Evolutionary conservation across 73 alveolate species (phyloP), one percentile per base, ranked within the genome.

Genomic region (Blepharisma stoltei): DNA sequence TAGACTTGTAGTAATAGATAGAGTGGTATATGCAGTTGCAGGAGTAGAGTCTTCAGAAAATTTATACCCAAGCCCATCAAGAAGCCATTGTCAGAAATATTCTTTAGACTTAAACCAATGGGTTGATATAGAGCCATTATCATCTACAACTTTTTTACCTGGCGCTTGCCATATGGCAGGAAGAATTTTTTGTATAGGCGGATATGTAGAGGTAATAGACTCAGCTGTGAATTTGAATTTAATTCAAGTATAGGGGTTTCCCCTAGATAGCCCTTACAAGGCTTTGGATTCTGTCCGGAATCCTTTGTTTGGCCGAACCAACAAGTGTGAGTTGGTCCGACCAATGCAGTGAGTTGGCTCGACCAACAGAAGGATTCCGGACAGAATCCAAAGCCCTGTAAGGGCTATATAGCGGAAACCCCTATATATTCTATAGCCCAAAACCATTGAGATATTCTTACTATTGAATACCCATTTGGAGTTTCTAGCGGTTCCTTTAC

Each of bases 181-280:
- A 20, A 60, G 23, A 60, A 60, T 60, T 1, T 60, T 14, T 60
- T 60, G 73, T 60, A 60, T 60, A 38, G 73, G 73, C 0, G 73
- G 73, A 60, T 60, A 38, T 60, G 73, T 38, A 1, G 48, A 60
- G 11, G 73, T 14, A 60, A 38, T 14, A 60, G 73, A 38, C n/a
- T n/a, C 73, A 25, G 23, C 73, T n/a, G 23, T 60, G 5, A 25
- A n/a, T 20, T 25, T 60, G 38, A 14, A 60, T 25, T 25, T 60
- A 25, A 38, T 60, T 60, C 73, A 60, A 25, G 73, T 25, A 25
- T 6, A 55, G 45, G 7, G 71, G 71, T 55, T 8, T 6, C 7
- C 25, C 9, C 18, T 9, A 21, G 9, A 7, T 55, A 55, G 8
- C 71, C 71, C 6, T 55, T 8, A 7, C 43, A 8, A 7, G 71